Evolutionary conservation across 1,284 basidiomycete genomes (phyloP), one percentile per base, ranked within the genome.

Genomic region (Rhodotorula sp.): DNA sequence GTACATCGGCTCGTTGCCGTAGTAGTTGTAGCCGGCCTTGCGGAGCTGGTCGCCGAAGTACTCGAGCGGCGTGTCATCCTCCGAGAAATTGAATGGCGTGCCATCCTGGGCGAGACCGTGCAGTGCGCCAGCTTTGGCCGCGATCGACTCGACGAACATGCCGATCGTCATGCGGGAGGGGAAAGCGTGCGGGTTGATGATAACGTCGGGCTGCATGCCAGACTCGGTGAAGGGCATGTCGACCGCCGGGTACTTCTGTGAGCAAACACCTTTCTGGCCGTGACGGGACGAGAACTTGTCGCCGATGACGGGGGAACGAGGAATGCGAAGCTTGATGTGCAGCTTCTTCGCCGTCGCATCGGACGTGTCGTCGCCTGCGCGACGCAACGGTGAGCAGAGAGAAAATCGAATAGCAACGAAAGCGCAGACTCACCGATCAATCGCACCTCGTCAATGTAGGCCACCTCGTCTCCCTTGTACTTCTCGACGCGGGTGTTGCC

Each of bases 1-100:
- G 82, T 99, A 99, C 96, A 99, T 99, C 13, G 96, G 94, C 81
- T 99, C 96, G 82, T 98, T 98, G 47, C 96, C 96, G 79, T 97
- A 91, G 81, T 97, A 98, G 82, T 98, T 99, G 85, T 98, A 99
- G 10, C 96, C 96, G 13, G 96, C 89, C 30, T 91, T 90, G 54
- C 88, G 83, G 46, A 99, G 87, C 80, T 99, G 95, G 78, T 97
- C 87, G 61, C 96, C 96, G 78, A 99, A 99, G 84, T 96, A 98
- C 75, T 94, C 90, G 65, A 96, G 88, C 1, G 96, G 96, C 26
- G 92, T 94, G 80, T 98, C 94, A 76, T 92, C 86, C 81, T 99
- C 96, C 44, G 89, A 89, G 81, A 98, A 99, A 77, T 90, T 90
- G 86, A 97, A 97, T 31, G 94, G 96, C 31, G 96, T 99, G 22